Conservation (phyloP, 1,139 yeast genomes). For the Debaryomycetaceae sp. region DNA sequence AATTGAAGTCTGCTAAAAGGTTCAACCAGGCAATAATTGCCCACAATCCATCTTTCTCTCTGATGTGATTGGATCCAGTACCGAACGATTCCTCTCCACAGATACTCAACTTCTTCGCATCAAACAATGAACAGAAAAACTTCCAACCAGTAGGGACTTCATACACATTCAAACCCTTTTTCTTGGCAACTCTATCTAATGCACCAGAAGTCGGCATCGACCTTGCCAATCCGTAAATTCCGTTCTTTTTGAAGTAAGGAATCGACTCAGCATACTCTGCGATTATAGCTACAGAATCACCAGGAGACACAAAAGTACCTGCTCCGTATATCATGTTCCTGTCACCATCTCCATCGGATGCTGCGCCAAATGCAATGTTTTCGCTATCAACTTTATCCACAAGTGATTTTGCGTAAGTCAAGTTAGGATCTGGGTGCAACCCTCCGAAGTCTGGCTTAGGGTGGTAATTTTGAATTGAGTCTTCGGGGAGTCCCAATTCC, state of each 20-base stretch:
- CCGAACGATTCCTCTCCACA: slow-evolving; percentile 99
- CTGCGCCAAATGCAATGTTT: slow-evolving; percentile 91
- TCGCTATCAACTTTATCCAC: slow-evolving; percentile 81
- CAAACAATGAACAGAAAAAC: slow-evolving; percentile 93
- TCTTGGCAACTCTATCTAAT: slow-evolving; percentile 83
- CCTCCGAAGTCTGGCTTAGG: slow-evolving; percentile 96
- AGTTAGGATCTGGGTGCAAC: slow-evolving; percentile 95
- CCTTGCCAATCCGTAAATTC: slow-evolving; percentile 92
- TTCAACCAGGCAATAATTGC: slow-evolving; percentile 97
- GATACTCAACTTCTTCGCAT: slow-evolving; percentile 86
- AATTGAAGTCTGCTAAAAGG: slow-evolving; percentile 78
- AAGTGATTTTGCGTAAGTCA: slow-evolving; percentile 87
- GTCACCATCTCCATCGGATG: slow-evolving; percentile 98
- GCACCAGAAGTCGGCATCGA: slow-evolving; percentile 98
- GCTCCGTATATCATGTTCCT: slow-evolving; percentile 98
- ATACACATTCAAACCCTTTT: slow-evolving; percentile 70
- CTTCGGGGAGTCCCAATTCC: slow-evolving; percentile 72
- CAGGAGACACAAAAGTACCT: slow-evolving; percentile 94
- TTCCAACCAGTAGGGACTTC: slow-evolving; percentile 99
- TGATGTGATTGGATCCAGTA: slow-evolving; percentile 94
- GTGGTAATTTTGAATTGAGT: slow-evolving; percentile 69
- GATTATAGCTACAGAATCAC: slow-evolving; percentile 96
- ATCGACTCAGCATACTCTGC: slow-evolving; percentile 87
- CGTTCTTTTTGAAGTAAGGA: slow-evolving; percentile 85
- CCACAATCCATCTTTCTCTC: slow-evolving; percentile 98